Conservation (phyloP, 2,329 filamentous ascomycete genomes). For the Fusarium sp. region DNA sequence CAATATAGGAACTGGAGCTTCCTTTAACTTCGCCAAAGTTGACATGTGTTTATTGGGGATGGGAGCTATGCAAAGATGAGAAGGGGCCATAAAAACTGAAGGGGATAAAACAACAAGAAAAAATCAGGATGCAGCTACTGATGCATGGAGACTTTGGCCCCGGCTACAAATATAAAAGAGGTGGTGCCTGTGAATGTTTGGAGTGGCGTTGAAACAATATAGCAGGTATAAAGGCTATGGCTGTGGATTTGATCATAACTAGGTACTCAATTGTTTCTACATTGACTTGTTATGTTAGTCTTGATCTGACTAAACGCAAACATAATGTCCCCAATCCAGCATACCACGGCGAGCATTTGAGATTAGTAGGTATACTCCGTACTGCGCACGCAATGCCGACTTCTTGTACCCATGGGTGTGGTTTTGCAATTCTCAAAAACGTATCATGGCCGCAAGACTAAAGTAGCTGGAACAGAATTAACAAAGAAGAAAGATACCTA, state of each 20-base stretch:
- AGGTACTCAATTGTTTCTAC: not conserved
- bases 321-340: not conserved
- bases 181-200: not conserved
- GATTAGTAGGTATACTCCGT: not conserved
- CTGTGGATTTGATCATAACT: not conserved
- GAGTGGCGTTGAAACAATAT: not conserved
- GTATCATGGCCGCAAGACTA: not conserved
- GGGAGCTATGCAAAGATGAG: conserved; percentile 7
- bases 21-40: conserved; percentile 14
- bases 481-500: not conserved
- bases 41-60: not conserved
- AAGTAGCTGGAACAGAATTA: not conserved
- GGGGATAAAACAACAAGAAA: not conserved
- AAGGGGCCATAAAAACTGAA: not conserved
- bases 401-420: not conserved
- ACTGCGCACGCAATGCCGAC: not conserved
- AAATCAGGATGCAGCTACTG: not conserved
- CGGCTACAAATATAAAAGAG: not conserved
- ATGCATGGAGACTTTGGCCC: not conserved
- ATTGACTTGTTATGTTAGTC: not conserved
- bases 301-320: not conserved
- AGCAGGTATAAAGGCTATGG: not conserved
- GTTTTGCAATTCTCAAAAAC: not conserved
- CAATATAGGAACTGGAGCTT: conserved; percentile 28
- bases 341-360: not conserved